phyloP scores from a whole-genome alignment of 768 basidiomycete genomes.

The Rhizopogon salebrosus region DNA sequence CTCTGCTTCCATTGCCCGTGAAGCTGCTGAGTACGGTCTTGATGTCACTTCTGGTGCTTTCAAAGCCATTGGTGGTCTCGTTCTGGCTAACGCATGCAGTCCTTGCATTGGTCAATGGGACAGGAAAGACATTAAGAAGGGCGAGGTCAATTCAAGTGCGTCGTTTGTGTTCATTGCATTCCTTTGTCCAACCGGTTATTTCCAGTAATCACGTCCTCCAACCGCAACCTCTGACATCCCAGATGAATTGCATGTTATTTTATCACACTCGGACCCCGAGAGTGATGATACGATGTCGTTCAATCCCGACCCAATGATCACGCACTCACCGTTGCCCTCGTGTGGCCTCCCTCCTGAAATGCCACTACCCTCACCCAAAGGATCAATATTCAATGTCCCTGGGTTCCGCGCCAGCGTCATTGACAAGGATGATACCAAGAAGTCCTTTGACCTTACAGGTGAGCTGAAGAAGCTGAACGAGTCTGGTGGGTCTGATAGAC shows the following conservation, averaged over 20 bases:
- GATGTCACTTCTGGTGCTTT: constrained; percentile 88
- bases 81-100: too few relatives aligned
- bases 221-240: constrained; percentile 96
- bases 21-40: constrained; percentile 86
- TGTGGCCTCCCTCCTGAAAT: constrained; percentile 39
- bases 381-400: constrained; percentile 24
- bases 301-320: neutral
- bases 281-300: constrained; percentile 38
- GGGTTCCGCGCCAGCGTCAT: constrained; percentile 41
- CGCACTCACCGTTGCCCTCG: constrained; percentile 20
- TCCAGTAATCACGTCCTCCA: constrained; percentile 97
- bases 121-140: constrained; percentile 94
- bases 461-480: constrained; percentile 68
- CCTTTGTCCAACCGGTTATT: constrained; percentile 1
- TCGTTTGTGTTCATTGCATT: constrained; percentile 8
- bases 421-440: constrained; percentile 60
- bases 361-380: constrained; percentile 28
- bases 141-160: constrained; percentile 91
- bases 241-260: constrained; percentile 63
- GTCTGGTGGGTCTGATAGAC: constrained; percentile 60
- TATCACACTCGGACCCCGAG: constrained; percentile 38
- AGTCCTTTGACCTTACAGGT: constrained; percentile 80
- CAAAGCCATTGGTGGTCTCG: constrained; percentile 80
- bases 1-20: constrained; percentile 86
- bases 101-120: too few relatives aligned